phyloP scores from a whole-genome alignment of 805 yeast genomes.

The Sugiyamaella qingdaonensis region DNA sequence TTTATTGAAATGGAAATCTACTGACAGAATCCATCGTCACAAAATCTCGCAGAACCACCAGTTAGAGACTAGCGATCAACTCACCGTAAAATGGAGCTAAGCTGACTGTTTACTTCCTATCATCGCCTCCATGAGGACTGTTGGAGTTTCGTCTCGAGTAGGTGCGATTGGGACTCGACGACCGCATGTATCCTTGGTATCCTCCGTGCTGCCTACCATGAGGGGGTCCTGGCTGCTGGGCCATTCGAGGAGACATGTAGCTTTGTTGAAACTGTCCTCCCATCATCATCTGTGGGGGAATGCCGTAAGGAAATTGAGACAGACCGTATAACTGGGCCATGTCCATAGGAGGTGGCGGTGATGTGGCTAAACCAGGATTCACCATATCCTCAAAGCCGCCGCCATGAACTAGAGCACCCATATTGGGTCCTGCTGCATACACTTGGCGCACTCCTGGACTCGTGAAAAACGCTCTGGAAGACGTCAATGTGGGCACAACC shows the following conservation, averaged over 20 bases:
- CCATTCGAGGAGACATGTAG: neutral
- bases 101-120: neutral
- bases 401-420: conserved; percentile 13
- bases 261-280: conserved; percentile 2
- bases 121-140: neutral
- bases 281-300: conserved; percentile 1
- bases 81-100: too few relatives aligned
- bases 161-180: neutral
- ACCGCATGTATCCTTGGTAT: conserved; percentile 8
- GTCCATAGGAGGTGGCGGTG: conserved; percentile 18
- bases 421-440: conserved; percentile 14
- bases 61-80: too few relatives aligned
- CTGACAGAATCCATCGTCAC: too few relatives aligned
- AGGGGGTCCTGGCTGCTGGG: conserved; percentile 7
- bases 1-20: too few relatives aligned
- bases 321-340: conserved; percentile 17
- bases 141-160: conserved; percentile 7
- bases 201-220: conserved; percentile 8
- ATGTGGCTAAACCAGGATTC: conserved; percentile 15
- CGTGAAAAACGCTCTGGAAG: conserved; percentile 1
- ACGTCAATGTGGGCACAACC: conserved; percentile 39
- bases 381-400: conserved; percentile 19
- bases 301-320: conserved; percentile 15
- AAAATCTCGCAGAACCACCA: too few relatives aligned
- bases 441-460: neutral